These are phyloP conservation scores for Cladosporium sp. DNA, from an alignment of 2,329 filamentous ascomycete genomes.

Conservation along the genomic window DNA sequence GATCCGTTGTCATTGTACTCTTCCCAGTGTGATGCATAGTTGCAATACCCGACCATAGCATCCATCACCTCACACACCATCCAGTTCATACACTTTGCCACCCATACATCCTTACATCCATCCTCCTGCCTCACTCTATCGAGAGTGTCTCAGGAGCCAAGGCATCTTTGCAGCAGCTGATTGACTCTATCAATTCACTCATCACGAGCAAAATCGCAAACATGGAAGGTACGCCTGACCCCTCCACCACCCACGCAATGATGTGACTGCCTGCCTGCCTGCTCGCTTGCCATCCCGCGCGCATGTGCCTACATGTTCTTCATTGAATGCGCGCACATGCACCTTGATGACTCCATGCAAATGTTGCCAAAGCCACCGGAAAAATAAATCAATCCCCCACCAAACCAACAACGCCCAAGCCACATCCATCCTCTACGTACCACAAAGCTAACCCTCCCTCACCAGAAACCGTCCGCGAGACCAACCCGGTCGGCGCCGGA, in stretches of 20 bases:
- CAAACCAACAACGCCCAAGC: not conserved
- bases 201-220: conserved; percentile 5
- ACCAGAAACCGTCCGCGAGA: not conserved
- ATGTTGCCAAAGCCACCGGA: not conserved
- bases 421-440: not conserved
- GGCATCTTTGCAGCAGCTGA: not conserved
- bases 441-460: not conserved
- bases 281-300: too few species aligned
- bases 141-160: not conserved
- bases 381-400: too few species aligned
- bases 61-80: too few species aligned
- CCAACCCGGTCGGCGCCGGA: conserved; percentile 1
- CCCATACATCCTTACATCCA: too few species aligned
- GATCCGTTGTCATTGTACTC: too few species aligned
- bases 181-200: not conserved
- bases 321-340: not conserved
- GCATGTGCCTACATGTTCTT: not conserved
- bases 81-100: too few species aligned
- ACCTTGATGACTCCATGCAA: conserved; percentile 5
- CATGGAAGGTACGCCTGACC: conserved; percentile 12
- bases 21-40: too few species aligned
- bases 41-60: too few species aligned
- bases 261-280: not conserved
- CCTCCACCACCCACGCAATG: not conserved
- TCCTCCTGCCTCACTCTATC: too few species aligned